Percentiles rank a stretch among this genome's conserved stretches.
These are phyloP conservation scores for Aspergillus sergii DNA, from an alignment of 2,329 filamentous ascomycete species.

Conservation along the genomic window DNA sequence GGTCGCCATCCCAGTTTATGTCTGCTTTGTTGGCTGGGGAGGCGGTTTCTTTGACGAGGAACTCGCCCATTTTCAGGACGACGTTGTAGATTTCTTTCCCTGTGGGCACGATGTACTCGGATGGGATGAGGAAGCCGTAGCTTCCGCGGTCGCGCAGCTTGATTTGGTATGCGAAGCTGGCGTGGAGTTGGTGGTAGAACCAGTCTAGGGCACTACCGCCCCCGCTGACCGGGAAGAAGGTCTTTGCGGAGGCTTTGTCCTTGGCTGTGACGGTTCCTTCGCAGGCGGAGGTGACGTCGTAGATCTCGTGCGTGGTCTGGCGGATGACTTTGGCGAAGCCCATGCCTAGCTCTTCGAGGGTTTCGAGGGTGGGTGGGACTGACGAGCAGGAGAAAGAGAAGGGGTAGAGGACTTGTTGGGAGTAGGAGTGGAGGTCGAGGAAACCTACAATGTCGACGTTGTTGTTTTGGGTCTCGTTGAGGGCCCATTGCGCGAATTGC, in stretches of 20 bases:
- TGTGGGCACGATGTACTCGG: slow-evolving; percentile 82
- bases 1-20: slow-evolving; percentile 19
- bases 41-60: slow-evolving; percentile 40
- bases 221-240: slow-evolving; percentile 62
- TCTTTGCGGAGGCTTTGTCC: slow-evolving; percentile 26
- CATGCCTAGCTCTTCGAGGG: slow-evolving; percentile 84
- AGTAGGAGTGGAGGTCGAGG: slow-evolving; percentile 91
- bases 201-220: slow-evolving; percentile 91
- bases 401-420: slow-evolving; percentile 90
- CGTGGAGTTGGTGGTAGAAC: slow-evolving; percentile 86
- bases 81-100: slow-evolving; percentile 86
- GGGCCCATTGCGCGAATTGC: slow-evolving; percentile 77
- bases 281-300: slow-evolving; percentile 81
- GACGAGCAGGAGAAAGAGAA: slow-evolving; percentile 82
- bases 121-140: slow-evolving; percentile 89
- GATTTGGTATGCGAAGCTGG: slow-evolving; percentile 86
- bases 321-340: slow-evolving; percentile 89
- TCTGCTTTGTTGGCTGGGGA: not conserved
- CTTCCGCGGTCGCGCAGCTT: slow-evolving; percentile 91
- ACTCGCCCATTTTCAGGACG: slow-evolving; percentile 81
- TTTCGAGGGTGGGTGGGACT: slow-evolving; percentile 83
- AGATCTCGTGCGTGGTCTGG: slow-evolving; percentile 72
- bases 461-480: slow-evolving; percentile 71
- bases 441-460: slow-evolving; percentile 80
- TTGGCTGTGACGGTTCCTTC: slow-evolving; percentile 66